Base-by-base conservation (phyloP, 306 rosid species). In the Vigna trinervia region DNA sequence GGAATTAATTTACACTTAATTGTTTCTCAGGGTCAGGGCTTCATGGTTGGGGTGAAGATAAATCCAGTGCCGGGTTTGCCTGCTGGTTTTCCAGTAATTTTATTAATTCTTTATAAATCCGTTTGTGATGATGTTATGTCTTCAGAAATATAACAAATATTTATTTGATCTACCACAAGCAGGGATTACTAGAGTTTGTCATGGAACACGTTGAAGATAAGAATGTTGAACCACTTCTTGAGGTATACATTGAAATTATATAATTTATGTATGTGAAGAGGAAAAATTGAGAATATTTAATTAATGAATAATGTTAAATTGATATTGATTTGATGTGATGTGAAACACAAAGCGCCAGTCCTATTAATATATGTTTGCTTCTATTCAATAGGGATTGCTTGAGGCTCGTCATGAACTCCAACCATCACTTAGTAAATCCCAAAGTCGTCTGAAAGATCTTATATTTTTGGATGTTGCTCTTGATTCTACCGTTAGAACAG, bases 1-100 rank as follows among this genome's bases (percentile, higher is more conserved):
- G 30, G 56, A 46, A 48, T 56, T 66, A 58, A 47, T 69, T 73
- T 79, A 39, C 63, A 66, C 63, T 45, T 36, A 57, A 45, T 73
- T 61, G 54, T 62, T 84, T 80, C 83, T 81, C 88, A 95, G 99
- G 99, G 99, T 87, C 90, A 92, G 85, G 99, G 97, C 80, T 95
- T 95, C 92, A 95, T 95, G 99, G 99, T 95, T 36, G 99, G 99
- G 50, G 99, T 95, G 87, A 58, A 92, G 83, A 84, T 95, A 81
- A 95, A 92, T 86, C 90, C 99, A 22, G 86, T 95, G 79, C 51
- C 97, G 72, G 99, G 97, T 86, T 78, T 95, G 89, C 99, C 99
- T 12, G 84, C 92, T 79, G 97, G 87, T 75, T 90, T 95, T 81
- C 87, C 88, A 2, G 99, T 95, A 85, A 92, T 79, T 84, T 82